Evolutionary conservation across 2,329 filamentous ascomycete species (phyloP).

Genomic region (Triangularia setosa): DNA sequence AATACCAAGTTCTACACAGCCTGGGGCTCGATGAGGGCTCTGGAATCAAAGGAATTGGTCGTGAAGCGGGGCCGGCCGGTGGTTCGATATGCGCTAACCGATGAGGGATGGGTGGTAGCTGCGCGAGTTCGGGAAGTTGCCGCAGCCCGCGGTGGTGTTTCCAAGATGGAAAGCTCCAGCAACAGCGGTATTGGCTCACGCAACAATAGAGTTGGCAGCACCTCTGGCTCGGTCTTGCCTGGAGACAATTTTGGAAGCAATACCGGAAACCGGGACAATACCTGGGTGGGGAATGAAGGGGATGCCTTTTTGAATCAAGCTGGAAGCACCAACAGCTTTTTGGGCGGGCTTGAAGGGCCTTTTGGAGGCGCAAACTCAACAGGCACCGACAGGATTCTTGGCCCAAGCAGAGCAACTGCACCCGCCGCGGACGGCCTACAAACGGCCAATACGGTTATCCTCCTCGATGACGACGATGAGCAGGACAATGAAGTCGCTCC

Average conservation of each 20-base stretch:
- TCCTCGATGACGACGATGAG: slow-evolving; percentile 18
- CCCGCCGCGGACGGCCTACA: neutral
- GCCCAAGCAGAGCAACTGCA: neutral
- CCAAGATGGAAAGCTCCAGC: neutral
- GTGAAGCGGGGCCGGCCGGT: slow-evolving; percentile 66
- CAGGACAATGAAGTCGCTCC: neutral
- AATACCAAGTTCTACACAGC: slow-evolving; percentile 71
- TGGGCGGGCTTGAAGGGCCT: neutral
- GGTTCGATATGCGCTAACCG: slow-evolving; percentile 66
- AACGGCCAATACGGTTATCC: neutral
- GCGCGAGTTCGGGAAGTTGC: slow-evolving; percentile 54
- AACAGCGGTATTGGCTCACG: neutral
- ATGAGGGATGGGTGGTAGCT: slow-evolving; percentile 74
- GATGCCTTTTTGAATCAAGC: neutral
- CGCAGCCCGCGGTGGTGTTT: slow-evolving; percentile 1
- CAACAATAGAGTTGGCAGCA: neutral
- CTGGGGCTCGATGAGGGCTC: slow-evolving; percentile 78
- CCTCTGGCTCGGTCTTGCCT: neutral
- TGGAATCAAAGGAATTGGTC: slow-evolving; percentile 69
- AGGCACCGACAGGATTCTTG: too few species aligned
- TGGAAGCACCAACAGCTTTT: neutral
- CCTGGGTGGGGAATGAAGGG: neutral
- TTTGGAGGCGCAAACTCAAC: neutral
- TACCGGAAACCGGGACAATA: neutral
- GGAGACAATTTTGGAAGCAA: neutral